Evolutionary conservation across 108 stramenopile genomes (phyloP).

Genomic region (Skeletonema tropicum): DNA sequence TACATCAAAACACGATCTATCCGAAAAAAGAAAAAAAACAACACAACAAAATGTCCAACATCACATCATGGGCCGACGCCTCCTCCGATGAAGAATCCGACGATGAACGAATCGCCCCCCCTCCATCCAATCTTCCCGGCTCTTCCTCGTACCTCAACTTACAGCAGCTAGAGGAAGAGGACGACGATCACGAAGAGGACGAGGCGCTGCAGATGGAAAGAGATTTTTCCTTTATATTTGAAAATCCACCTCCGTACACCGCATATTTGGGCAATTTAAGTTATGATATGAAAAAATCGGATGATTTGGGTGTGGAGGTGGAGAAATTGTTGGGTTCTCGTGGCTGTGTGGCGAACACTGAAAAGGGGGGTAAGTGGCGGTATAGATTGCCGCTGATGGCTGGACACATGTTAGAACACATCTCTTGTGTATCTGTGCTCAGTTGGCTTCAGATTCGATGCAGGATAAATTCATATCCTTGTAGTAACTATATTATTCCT

Average conservation of each 20-base stretch:
- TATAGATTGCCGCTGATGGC: background rate
- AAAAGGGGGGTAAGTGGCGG: background rate
- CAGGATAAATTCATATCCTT: no score
- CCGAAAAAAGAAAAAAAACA: background rate
- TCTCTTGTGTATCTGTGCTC: background rate
- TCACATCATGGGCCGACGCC: slow-evolving; percentile 51
- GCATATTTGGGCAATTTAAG: slow-evolving; percentile 43
- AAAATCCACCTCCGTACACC: slow-evolving; percentile 40
- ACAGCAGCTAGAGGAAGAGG: slow-evolving; percentile 5
- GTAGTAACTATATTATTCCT: no score
- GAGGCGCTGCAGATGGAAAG: background rate
- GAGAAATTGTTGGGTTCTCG: slow-evolving; percentile 19
- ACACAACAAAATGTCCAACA: slow-evolving; percentile 42
- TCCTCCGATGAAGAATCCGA: slow-evolving; percentile 57
- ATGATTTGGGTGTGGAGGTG: slow-evolving; percentile 35
- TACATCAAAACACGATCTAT: no score
- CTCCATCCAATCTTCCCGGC: slow-evolving; percentile 29
- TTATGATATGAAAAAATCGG: slow-evolving; percentile 14
- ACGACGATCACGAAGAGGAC: slow-evolving; percentile 8
- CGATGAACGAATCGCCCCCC: slow-evolving; percentile 17
- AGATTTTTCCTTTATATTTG: slow-evolving; percentile 11
- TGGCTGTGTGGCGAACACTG: slow-evolving; percentile 1
- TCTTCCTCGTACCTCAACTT: slow-evolving; percentile 12
- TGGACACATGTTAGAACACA: background rate
- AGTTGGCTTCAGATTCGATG: no score